These are phyloP conservation scores for Epichloe elymi DNA, from an alignment of 2,329 filamentous ascomycete genomes.

Conservation along the genomic window DNA sequence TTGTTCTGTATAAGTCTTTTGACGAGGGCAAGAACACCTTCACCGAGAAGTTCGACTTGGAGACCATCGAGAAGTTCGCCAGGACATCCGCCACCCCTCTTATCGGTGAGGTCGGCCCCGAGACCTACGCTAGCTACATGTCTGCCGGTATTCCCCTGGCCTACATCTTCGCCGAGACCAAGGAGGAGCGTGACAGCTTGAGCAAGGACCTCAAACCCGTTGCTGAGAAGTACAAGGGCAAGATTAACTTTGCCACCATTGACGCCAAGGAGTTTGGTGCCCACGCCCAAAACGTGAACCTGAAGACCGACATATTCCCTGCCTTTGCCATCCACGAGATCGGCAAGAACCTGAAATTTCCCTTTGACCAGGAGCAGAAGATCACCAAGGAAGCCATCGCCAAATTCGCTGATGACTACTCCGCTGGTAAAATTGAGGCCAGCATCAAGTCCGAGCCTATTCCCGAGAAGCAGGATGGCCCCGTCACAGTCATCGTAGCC, in stretches of 20 bases:
- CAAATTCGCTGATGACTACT: conserved; percentile 76
- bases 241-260: conserved; percentile 95
- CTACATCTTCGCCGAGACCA: conserved; percentile 92
- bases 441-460: conserved; percentile 98
- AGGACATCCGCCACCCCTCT: conserved; percentile 78
- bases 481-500: conserved; percentile 80
- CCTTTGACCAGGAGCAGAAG: conserved; percentile 73
- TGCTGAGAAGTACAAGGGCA: conserved; percentile 84
- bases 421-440: conserved; percentile 77
- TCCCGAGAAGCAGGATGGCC: conserved; percentile 82
- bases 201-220: conserved; percentile 68
- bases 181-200: conserved; percentile 75
- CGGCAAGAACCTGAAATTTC: conserved; percentile 93
- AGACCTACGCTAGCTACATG: conserved; percentile 96
- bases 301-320: conserved; percentile 89
- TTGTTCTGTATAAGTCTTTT: conserved; percentile 95
- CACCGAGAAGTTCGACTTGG: conserved; percentile 63
- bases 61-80: conserved; percentile 70
- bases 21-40: conserved; percentile 90
- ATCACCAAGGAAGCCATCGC: conserved; percentile 59
- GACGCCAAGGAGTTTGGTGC: conserved; percentile 90
- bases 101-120: conserved; percentile 89
- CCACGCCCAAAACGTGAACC: conserved; percentile 93
- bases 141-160: conserved; percentile 80
- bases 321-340: conserved; percentile 96